Evolutionary conservation across 257 asterid genomes (phyloP), one percentile per base, ranked within the genome.

Genomic region (Solanum sparsipilum): DNA sequence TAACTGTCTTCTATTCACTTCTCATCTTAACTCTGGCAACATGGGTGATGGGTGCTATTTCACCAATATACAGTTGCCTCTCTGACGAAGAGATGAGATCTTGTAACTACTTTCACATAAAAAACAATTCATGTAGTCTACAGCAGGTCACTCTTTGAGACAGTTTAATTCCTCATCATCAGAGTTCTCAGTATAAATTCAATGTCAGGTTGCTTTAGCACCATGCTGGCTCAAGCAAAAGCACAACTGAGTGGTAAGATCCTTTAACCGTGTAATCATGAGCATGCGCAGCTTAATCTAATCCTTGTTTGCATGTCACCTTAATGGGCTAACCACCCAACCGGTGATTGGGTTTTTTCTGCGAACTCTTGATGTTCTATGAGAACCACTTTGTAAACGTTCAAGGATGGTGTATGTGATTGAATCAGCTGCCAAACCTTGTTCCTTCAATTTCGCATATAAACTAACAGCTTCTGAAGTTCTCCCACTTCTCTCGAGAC

Each of bases 301-400:
- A 29, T 29, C 34, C 16, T 13, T 87, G 46, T 23, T 36, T 13
- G 32, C 71, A 18, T 87, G 85, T 93, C 96, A 95, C 91, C 98
- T 91, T 48, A 97, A 91, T n/a, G 98, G 99, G 91, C 98, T 96
- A 82, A 97, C 98, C 85, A 97, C 94, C 99, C 99, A 97, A 84
- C 99, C 98, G 13, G 98, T 96, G 67, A 96, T 93, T 3, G 99
- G 99, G 87, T 90, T 93, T 91, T 97, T 91, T 87, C 93, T 94
- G 18, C 99, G 94, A 70, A 93, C 79, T 84, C 97, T 90, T 3
- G 76, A 86, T 9, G 86, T 84, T 91, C 92, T 91, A 72, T 87
- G 88, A 5, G 98, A 91, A 76, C 98, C 98, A 65, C 98, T 97
- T 92, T 96, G 98, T 86, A 97, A 87, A 29, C 98, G 91, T 87